Evolutionary conservation across 192 early-diverging fungal species (phyloP), one percentile per base, ranked within the genome.

Genomic region (Chytriomyces sp.): DNA sequence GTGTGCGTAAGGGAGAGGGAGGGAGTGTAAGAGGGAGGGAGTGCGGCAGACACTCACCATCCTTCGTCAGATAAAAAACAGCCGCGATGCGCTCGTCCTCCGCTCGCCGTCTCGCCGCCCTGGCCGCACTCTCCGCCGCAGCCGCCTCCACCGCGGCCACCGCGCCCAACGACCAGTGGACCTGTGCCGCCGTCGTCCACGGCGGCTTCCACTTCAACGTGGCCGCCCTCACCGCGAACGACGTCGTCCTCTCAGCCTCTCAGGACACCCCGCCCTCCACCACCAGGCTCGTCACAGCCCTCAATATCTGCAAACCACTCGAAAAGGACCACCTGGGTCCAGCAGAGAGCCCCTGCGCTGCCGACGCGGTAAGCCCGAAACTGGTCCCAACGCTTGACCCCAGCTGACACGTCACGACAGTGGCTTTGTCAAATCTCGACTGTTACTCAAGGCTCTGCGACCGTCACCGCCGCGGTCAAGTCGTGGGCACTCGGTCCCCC

Each of bases 191-290:
- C 12, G 5, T 68, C 31, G 65, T 68, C 10, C 32, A 44, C 6
- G 5, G 25, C 19, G 65, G 65, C 44, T 68, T 33, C 65, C 28
- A 33, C 52, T 68, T 68, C 52, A 28, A 52, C 44, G n/a, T 68
- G 32, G 25, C 12, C 22, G 34, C 52, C 5, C 31, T 68, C 0
- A 22, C 33, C 17, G 65, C 5, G 36, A 56, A 12, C 14, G 49
- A 53, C 8, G 7, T 5, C 5, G 22, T 56, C 22, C 7, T 68
- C 12, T 17, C 41, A 22, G 12, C 7, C 7, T 25, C 44, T 25
- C 65, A n/a, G 25, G 33, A 55, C 31, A 68, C 65, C 6, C 65
- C 65, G 28, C 65, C 65, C 17, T 10, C 65, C 22, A 38, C 49
- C 17, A 56, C 65, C 26, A 28, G 36, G 26, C 7, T n/a, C 7